A percentile compares a stretch with the other conserved stretches of the same genome.
These are phyloP conservation scores for Aspergillus sp. DNA, from an alignment of 2,329 filamentous ascomycete species.

Conservation along the genomic window DNA sequence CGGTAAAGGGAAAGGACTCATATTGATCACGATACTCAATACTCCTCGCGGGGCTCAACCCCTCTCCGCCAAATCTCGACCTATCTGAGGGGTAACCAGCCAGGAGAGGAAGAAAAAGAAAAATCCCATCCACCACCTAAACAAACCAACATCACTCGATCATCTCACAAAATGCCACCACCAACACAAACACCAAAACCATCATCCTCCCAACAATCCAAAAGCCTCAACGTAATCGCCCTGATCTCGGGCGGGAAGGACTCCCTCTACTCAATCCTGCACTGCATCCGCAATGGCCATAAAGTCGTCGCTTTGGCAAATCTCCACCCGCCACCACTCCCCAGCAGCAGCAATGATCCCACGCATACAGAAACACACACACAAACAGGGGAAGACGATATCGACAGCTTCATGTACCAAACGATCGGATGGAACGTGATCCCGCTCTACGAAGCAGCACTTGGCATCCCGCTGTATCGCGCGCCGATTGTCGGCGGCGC, in stretches of 20 bases:
- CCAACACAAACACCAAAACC: slow-evolving; percentile 26
- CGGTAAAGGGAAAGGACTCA: not conserved
- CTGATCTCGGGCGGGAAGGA: slow-evolving; percentile 96
- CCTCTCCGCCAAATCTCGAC: not conserved
- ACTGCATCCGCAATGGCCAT: slow-evolving; percentile 85
- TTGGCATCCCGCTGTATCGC: slow-evolving; percentile 81
- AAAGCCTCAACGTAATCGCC: slow-evolving; percentile 72
- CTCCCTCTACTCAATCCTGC: slow-evolving; percentile 88
- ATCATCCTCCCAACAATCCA: slow-evolving; percentile 34
- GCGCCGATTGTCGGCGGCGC: slow-evolving; percentile 71
- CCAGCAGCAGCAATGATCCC: not conserved
- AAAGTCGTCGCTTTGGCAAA: slow-evolving; percentile 85
- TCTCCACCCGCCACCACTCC: slow-evolving; percentile 61
- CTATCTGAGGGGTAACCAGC: not conserved
- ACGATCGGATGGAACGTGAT: slow-evolving; percentile 88
- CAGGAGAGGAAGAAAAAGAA: not conserved
- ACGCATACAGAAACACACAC: slow-evolving; percentile 2
- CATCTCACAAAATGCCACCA: not conserved
- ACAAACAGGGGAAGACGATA: slow-evolving; percentile 54
- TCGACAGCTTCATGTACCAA: slow-evolving; percentile 99
- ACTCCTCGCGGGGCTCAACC: not conserved
- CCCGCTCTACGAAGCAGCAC: slow-evolving; percentile 76
- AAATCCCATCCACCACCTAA: not conserved
- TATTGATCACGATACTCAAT: not conserved
- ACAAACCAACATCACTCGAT: not conserved